A percentile compares a stretch with the other conserved stretches of the same genome.
phyloP scores from a whole-genome alignment of 345 rosid genomes.

The Populus pruinosa region DNA sequence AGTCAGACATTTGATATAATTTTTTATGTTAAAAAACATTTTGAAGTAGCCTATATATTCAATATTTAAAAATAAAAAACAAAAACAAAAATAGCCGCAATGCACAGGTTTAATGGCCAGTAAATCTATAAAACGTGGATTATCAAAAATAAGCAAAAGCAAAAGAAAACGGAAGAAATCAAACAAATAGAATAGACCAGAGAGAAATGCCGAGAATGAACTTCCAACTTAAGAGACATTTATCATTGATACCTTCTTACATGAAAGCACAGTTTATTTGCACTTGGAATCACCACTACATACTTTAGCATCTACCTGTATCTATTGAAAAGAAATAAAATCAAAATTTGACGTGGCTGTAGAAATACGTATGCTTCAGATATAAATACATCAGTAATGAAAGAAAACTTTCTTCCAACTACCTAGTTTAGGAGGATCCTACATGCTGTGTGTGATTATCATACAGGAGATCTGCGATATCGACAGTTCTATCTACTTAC shows the following conservation, averaged over 20 bases:
- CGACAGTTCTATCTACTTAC: conserved; percentile 27
- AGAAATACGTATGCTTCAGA: conserved; percentile 1
- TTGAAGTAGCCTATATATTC: no score
- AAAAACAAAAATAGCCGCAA: no score
- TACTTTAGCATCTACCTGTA: conserved; percentile 8
- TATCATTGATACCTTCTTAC: neutral
- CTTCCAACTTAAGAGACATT: neutral
- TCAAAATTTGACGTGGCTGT: conserved; percentile 14
- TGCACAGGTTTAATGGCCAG: no score
- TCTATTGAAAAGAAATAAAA: conserved; percentile 3
- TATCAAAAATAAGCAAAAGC: neutral
- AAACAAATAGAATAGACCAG: neutral
- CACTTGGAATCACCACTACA: neutral
- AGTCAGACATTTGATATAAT: no score
- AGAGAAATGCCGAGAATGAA: neutral
- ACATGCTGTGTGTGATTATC: conserved; percentile 7
- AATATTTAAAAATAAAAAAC: no score
- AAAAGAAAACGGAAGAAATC: neutral
- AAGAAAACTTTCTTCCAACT: conserved; percentile 4
- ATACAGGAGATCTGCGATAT: conserved; percentile 6
- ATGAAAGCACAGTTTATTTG: neutral
- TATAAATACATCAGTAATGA: neutral
- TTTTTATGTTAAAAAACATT: no score
- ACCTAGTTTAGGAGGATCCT: conserved; percentile 11
- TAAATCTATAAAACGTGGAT: neutral